Conservation (phyloP, 2,329 filamentous ascomycete genomes). For the Diaporthe sp. region DNA sequence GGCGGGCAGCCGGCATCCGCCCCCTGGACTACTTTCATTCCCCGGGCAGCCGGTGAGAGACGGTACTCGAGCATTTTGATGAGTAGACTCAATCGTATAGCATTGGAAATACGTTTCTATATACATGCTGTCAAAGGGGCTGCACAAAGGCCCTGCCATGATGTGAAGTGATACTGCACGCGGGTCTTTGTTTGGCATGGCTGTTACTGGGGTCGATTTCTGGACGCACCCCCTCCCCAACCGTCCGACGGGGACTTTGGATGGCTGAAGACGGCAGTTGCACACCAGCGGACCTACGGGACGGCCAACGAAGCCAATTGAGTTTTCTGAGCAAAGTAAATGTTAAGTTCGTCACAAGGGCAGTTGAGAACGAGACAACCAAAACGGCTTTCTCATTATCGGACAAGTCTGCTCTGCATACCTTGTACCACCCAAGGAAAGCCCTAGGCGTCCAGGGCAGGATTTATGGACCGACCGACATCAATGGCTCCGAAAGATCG, state of each 20-base stretch:
- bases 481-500: not conserved
- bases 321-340: not conserved
- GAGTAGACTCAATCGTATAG: not conserved
- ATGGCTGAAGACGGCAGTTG: not conserved
- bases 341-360: not conserved
- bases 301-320: not conserved
- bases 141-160: not conserved
- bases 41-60: not conserved
- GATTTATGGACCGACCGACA: not conserved
- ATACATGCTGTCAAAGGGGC: not conserved
- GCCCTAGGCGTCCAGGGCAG: not conserved
- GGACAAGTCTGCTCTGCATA: not conserved
- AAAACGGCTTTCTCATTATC: not conserved
- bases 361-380: not conserved
- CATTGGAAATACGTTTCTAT: not conserved
- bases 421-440: not conserved
- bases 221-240: not conserved
- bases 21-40: too few relatives aligned
- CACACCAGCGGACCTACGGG: not conserved
- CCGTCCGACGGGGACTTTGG: not conserved
- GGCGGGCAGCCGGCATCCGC: conserved; percentile 1
- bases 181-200: too few relatives aligned
- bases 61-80: not conserved
- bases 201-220: not conserved
- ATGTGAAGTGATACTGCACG: not conserved